phyloP scores from a whole-genome alignment of 2,329 filamentous ascomycete genomes.

The Colletotrichum graminicola region DNA sequence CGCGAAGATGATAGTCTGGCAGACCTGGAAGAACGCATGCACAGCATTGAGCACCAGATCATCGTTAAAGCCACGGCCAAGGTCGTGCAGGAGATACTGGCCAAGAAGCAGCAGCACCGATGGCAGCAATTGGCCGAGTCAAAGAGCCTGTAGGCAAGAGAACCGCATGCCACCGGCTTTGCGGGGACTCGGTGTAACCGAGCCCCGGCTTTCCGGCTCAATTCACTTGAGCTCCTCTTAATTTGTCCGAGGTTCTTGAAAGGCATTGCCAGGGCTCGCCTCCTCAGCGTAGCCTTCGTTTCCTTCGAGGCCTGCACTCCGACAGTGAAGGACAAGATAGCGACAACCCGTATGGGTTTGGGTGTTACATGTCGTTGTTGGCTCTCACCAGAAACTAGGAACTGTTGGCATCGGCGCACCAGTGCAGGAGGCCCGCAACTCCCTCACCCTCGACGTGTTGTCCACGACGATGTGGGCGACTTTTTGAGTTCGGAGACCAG shows the following conservation, averaged over 20 bases:
- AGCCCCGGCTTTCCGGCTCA: neutral
- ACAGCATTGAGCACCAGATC: slow-evolving; percentile 79
- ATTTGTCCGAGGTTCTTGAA: neutral
- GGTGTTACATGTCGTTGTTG: neutral
- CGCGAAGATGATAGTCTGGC: slow-evolving; percentile 68
- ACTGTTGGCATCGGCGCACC: neutral
- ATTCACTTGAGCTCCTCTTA: neutral
- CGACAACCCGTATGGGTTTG: neutral
- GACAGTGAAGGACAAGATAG: neutral
- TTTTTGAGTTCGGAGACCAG: neutral
- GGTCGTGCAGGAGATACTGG: slow-evolving; percentile 56
- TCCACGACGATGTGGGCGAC: neutral
- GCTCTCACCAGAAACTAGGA: neutral
- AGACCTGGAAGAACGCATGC: slow-evolving; percentile 77
- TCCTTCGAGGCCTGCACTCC: neutral
- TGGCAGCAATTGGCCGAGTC: neutral
- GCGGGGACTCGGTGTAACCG: neutral
- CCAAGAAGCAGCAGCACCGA: slow-evolving; percentile 25
- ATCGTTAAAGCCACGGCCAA: slow-evolving; percentile 80
- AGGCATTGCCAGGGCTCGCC: neutral
- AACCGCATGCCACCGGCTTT: neutral
- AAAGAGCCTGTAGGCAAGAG: neutral
- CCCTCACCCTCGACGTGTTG: neutral
- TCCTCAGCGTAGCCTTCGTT: neutral
- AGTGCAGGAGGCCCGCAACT: no score